Evolutionary conservation across 148 eudicot genomes (phyloP).

Genomic region (Diospyros kaki): DNA sequence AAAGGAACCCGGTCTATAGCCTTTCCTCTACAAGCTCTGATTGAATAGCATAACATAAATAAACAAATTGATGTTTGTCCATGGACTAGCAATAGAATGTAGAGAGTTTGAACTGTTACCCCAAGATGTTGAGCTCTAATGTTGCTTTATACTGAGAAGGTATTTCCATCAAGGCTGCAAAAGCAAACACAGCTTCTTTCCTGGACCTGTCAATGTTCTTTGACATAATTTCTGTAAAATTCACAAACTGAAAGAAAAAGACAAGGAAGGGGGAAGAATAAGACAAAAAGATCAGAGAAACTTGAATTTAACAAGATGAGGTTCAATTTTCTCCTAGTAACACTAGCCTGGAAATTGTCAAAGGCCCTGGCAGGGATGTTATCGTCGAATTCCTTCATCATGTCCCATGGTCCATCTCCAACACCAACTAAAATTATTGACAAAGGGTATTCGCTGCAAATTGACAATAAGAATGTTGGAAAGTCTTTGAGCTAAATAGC

Average conservation of each 20-base stretch:
- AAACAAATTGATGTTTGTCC: not conserved
- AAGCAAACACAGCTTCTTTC: not conserved
- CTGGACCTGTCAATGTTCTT: not conserved
- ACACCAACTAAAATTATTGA: not conserved
- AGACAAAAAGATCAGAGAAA: not conserved
- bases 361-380: not conserved
- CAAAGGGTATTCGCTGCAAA: not conserved
- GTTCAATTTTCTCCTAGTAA: not conserved
- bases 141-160: conserved; percentile 4
- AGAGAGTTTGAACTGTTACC: not conserved
- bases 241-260: not conserved
- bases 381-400: not conserved
- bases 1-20: not conserved
- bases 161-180: conserved; percentile 2
- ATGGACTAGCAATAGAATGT: not conserved
- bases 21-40: not conserved
- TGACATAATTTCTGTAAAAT: not conserved
- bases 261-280: not conserved
- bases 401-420: conserved; percentile 1
- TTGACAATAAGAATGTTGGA: not conserved
- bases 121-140: not conserved
- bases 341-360: not conserved
- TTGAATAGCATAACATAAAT: not conserved
- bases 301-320: not conserved
- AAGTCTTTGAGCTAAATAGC: not conserved